Evolutionary conservation across 164 flowering plant genomes (phyloP).

Genomic region (Tetrastigma voinierianum): DNA sequence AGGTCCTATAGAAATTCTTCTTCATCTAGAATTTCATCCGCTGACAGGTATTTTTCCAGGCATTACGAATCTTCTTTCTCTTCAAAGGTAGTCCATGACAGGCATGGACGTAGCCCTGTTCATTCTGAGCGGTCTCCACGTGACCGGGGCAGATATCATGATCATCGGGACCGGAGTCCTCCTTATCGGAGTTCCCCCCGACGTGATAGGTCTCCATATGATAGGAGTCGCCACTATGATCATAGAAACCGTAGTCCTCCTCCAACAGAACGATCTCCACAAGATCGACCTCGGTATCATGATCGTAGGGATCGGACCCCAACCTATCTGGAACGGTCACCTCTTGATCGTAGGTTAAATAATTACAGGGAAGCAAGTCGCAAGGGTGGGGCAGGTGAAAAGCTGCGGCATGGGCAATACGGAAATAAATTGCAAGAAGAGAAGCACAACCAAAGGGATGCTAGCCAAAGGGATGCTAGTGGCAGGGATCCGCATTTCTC

Average conservation of each 20-base stretch:
- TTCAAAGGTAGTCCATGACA: slow-evolving; percentile 53
- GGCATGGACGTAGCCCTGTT: slow-evolving; percentile 64
- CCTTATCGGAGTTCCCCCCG: slow-evolving; percentile 11
- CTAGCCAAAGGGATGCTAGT: slow-evolving; percentile 29
- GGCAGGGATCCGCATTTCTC: slow-evolving; percentile 35
- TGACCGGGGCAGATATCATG: slow-evolving; percentile 46
- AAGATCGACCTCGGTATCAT: slow-evolving; percentile 29
- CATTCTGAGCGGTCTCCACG: slow-evolving; percentile 58
- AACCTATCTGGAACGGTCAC: slow-evolving; percentile 37
- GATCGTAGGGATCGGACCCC: slow-evolving; percentile 45
- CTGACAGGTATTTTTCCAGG: slow-evolving; percentile 56
- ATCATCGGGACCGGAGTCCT: slow-evolving; percentile 56
- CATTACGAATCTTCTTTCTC: slow-evolving; percentile 57
- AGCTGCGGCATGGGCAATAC: slow-evolving; percentile 29
- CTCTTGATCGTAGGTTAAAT: slow-evolving; percentile 39
- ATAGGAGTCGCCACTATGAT: slow-evolving; percentile 44
- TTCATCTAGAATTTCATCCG: slow-evolving; percentile 41
- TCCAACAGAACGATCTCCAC: slow-evolving; percentile 44
- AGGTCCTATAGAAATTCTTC: slow-evolving; percentile 51
- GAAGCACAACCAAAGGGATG: slow-evolving; percentile 38
- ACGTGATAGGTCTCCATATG: slow-evolving; percentile 34
- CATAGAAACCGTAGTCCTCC: slow-evolving; percentile 44
- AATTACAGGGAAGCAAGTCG: slow-evolving; percentile 34
- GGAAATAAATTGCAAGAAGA: slow-evolving; percentile 50
- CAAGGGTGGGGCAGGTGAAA: slow-evolving; percentile 48